These are phyloP conservation scores for Verruconis gallopava DNA, from an alignment of 2,329 filamentous ascomycete genomes.

Conservation along the genomic window DNA sequence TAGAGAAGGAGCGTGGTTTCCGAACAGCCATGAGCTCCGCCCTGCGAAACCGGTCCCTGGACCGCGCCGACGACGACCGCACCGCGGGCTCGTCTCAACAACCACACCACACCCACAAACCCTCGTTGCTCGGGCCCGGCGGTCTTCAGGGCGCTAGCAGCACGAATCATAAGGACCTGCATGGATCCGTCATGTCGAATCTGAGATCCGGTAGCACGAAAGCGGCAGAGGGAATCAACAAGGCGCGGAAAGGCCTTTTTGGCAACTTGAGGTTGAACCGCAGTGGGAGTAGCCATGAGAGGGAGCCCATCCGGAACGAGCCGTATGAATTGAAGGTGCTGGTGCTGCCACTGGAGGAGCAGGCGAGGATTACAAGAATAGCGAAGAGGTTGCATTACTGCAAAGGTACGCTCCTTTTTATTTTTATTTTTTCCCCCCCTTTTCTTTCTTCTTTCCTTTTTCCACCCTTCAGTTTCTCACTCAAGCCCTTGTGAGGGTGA, in stretches of 20 bases:
- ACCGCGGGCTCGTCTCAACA: neutral
- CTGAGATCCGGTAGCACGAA: conserved; percentile 59
- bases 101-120: neutral
- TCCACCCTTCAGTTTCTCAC: too few relatives aligned
- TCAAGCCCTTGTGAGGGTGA: too few relatives aligned
- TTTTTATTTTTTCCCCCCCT: too few relatives aligned
- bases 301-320: conserved; percentile 46
- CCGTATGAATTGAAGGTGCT: conserved; percentile 80
- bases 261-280: conserved; percentile 53
- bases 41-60: conserved; percentile 58
- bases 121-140: neutral
- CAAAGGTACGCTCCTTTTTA: conserved; percentile 80
- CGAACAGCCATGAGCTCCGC: conserved; percentile 54
- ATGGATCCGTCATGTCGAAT: conserved; percentile 52
- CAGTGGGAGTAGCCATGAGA: conserved; percentile 55
- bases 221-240: conserved; percentile 56
- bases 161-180: neutral
- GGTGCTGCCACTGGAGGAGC: conserved; percentile 73
- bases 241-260: conserved; percentile 71
- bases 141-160: neutral
- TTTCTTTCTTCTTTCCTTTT: too few relatives aligned
- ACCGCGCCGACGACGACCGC: conserved; percentile 36
- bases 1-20: conserved; percentile 54
- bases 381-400: conserved; percentile 54
- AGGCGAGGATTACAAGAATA: conserved; percentile 82